Conservation (phyloP, 345 rosid species). For the Lumnitzera littorea region DNA sequence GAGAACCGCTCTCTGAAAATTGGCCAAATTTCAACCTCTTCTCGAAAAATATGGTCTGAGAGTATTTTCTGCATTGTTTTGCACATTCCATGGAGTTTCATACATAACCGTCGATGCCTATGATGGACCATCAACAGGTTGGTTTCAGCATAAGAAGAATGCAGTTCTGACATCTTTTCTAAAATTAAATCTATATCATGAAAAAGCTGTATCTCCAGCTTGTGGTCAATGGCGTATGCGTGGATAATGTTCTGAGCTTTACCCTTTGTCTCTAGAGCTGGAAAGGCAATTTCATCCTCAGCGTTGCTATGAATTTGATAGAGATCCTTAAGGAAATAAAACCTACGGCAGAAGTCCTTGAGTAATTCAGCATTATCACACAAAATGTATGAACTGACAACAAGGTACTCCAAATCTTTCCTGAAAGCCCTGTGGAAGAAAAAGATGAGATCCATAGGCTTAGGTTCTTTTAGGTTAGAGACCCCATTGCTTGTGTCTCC, state of each 20-base stretch:
- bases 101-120: slow-evolving; percentile 38
- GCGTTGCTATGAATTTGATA: slow-evolving; percentile 62
- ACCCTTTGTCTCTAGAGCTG: slow-evolving; percentile 71
- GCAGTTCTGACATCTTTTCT: slow-evolving; percentile 48
- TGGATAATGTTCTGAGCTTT: slow-evolving; percentile 46
- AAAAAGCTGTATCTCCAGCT: slow-evolving; percentile 44
- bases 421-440: slow-evolving; percentile 79
- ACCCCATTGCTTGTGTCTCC: slow-evolving; percentile 25
- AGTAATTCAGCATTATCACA: slow-evolving; percentile 41
- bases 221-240: slow-evolving; percentile 67
- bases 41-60: slow-evolving; percentile 57
- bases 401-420: slow-evolving; percentile 66
- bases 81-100: slow-evolving; percentile 53
- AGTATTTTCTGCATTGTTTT: slow-evolving; percentile 54
- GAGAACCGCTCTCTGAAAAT: slow-evolving; percentile 54
- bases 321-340: slow-evolving; percentile 39
- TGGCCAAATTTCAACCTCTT: slow-evolving; percentile 78
- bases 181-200: slow-evolving; percentile 43
- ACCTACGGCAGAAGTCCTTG: slow-evolving; percentile 43
- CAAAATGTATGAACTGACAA: slow-evolving; percentile 43
- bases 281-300: slow-evolving; percentile 83
- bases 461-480: slow-evolving; percentile 24
- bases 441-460: slow-evolving; percentile 66
- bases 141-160: slow-evolving; percentile 17
- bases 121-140: slow-evolving; percentile 3